Evolutionary conservation across 2,329 filamentous ascomycete genomes (phyloP).

Genomic region (Fusarium veterinarium): DNA sequence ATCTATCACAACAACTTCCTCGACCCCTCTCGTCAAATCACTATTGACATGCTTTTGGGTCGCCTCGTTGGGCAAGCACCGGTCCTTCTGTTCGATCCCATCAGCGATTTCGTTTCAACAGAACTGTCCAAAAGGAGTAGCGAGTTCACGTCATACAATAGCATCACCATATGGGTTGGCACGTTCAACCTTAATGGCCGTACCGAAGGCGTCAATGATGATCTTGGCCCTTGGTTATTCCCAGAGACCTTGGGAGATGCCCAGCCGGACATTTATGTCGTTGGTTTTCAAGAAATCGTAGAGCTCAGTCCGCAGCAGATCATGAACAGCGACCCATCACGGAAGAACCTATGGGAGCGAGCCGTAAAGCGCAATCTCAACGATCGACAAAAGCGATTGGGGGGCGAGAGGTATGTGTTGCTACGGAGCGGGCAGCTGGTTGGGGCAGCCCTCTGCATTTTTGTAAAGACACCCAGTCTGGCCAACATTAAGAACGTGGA

Average conservation of each 20-base stretch:
- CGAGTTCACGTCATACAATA: conserved; percentile 80
- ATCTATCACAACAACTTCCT: conserved; percentile 98
- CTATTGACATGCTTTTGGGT: conserved; percentile 92
- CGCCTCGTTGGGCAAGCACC: conserved; percentile 84
- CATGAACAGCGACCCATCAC: conserved; percentile 94
- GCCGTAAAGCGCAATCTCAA: conserved; percentile 85
- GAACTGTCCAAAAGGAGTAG: conserved; percentile 76
- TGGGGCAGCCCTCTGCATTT: conserved; percentile 91
- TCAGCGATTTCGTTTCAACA: conserved; percentile 87
- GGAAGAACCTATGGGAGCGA: conserved; percentile 86
- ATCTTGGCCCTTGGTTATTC: conserved; percentile 88
- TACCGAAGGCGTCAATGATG: conserved; percentile 79
- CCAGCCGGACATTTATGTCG: conserved; percentile 86
- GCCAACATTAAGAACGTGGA: conserved; percentile 95
- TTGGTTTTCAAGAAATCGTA: conserved; percentile 99
- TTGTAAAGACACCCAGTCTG: conserved; percentile 83
- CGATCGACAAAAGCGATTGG: conserved; percentile 69
- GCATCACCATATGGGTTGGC: conserved; percentile 84
- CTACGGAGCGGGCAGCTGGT: conserved; percentile 94
- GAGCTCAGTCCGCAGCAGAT: conserved; percentile 97
- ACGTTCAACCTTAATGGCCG: conserved; percentile 97
- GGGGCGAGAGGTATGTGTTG: conserved; percentile 85
- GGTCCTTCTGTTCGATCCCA: conserved; percentile 90
- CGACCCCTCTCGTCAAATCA: conserved; percentile 91
- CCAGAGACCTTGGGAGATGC: conserved; percentile 67